Percentiles rank a stretch among this genome's conserved stretches.
Conservation (phyloP, 352 stramenopile species). For the Globisporangium apiculatum region DNA sequence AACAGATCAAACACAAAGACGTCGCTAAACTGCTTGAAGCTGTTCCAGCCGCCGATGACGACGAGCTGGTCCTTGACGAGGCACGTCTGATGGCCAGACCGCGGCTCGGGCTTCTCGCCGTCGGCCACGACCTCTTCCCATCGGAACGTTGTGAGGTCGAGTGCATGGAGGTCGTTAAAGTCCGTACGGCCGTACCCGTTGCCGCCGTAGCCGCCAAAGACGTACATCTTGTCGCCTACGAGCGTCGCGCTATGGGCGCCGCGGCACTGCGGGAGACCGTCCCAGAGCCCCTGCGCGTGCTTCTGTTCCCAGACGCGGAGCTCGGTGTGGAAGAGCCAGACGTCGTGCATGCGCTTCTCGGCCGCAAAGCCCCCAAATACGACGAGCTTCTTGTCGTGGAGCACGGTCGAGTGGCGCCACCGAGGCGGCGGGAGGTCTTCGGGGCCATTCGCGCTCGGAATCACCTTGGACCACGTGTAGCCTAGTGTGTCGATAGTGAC, state of each 20-base stretch:
- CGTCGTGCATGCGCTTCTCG: constrained; percentile 92
- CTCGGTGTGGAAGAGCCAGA: constrained; percentile 95
- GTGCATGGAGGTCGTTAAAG: constrained; percentile 92
- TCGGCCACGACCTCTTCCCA: constrained; percentile 87
- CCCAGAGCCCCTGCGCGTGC: constrained; percentile 82
- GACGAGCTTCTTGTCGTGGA: constrained; percentile 85
- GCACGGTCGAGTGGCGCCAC: constrained; percentile 79
- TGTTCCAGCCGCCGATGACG: constrained; percentile 95
- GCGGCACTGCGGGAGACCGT: constrained; percentile 85
- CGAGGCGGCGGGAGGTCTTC: constrained; percentile 63
- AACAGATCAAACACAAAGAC: constrained; percentile 90
- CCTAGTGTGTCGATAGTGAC: constrained; percentile 12
- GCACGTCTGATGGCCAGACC: constrained; percentile 91
- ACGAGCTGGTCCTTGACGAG: constrained; percentile 89
- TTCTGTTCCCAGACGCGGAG: constrained; percentile 92
- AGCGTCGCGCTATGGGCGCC: constrained; percentile 89
- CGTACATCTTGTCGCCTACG: constrained; percentile 85
- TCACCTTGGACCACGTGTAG: constrained; percentile 69
- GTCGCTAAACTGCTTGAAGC: constrained; percentile 94
- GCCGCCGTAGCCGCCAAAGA: constrained; percentile 97
- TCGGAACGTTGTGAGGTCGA: constrained; percentile 88
- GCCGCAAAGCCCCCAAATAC: constrained; percentile 94
- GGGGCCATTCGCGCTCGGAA: constrained; percentile 21
- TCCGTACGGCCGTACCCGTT: constrained; percentile 91
- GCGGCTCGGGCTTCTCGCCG: constrained; percentile 87